Base-by-base conservation (phyloP, 2,329 filamentous ascomycete genomes). In the Fusarium floridanum region DNA sequence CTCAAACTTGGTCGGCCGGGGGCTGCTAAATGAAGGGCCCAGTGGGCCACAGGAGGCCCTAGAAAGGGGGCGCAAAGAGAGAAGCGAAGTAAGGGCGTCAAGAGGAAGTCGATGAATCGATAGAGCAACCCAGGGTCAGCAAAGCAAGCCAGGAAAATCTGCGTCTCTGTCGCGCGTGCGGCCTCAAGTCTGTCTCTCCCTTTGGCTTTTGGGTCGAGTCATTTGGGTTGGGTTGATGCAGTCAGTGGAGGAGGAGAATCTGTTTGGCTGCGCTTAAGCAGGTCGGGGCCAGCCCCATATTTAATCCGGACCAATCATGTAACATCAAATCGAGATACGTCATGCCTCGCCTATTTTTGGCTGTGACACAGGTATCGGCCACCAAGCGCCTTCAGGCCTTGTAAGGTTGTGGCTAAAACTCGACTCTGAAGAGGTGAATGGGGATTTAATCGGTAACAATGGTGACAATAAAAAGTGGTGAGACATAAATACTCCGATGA, bases 251-350 rank as follows among this genome's bases (percentile, higher is more conserved):
- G 73, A 68, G 61, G 75, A 70, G 76, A 72, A 65, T 48, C 43
- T 37, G 43, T 62, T 62, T 62, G 60, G 60, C 43, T 62, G 41
- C 20, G 60, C 41, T 45, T 43, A 57, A 50, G 48, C 56, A 29
- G 37, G 59, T 63, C 53, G 45, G 67, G 53, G 27, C 20, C 32
- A 59, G 72, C 39, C 62, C 72, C 72, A 61, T 70, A 75, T 67
- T 74, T 75, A 56, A 61, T 72, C 72, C 62, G 72, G 34, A 1
- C 72, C 72, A 74, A 74, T 74, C 59, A 74, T 45, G 61, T 64
- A 62, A 67, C 53, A 70, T 61, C n/a, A 32, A 75, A 67, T 56
- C 43, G 41, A 34, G 55, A 66, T 73, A 73, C 72, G 68, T 75
- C 72, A 73, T 73, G 48, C 53, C 59, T 61, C 61, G 69, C 72